A percentile compares a stretch with the other conserved stretches of the same genome.
These are phyloP conservation scores for Salvia hispanica DNA, from an alignment of 257 asterid genomes.

Conservation along the genomic window DNA sequence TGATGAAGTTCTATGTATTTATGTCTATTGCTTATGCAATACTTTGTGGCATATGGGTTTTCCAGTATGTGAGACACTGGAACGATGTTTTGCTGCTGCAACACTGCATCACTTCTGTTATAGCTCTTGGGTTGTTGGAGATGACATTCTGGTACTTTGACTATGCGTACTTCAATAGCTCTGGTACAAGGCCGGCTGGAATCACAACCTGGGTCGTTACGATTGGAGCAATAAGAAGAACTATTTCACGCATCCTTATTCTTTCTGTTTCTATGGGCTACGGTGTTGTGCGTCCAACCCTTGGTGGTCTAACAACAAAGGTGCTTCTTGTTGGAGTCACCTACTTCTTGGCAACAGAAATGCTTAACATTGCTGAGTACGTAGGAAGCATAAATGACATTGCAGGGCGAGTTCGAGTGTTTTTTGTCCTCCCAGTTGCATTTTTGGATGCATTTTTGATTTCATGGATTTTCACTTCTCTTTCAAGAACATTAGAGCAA, in stretches of 20 bases:
- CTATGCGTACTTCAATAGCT: conserved; percentile 80
- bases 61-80: conserved; percentile 81
- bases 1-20: conserved; percentile 73
- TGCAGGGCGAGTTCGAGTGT: conserved; percentile 84
- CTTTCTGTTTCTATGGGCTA: conserved; percentile 97
- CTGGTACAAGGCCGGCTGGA: conserved; percentile 89
- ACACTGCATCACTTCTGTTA: conserved; percentile 85
- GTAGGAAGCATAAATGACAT: conserved; percentile 92
- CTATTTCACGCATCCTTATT: conserved; percentile 81
- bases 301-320: conserved; percentile 93
- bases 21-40: conserved; percentile 77
- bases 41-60: conserved; percentile 77
- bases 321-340: conserved; percentile 86
- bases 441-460: conserved; percentile 89
- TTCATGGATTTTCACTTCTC: conserved; percentile 96
- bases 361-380: conserved; percentile 80
- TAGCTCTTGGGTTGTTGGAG: conserved; percentile 90
- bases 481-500: conserved; percentile 89
- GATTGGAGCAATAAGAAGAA: conserved; percentile 73
- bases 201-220: conserved; percentile 93
- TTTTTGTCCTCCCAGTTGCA: conserved; percentile 91
- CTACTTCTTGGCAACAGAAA: conserved; percentile 77
- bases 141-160: conserved; percentile 94
- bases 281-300: conserved; percentile 97
- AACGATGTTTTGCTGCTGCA: conserved; percentile 82